Conservation (phyloP, 225 moss, liverwort and hornwort genomes). For the Rhytidiadelphus loreus region DNA sequence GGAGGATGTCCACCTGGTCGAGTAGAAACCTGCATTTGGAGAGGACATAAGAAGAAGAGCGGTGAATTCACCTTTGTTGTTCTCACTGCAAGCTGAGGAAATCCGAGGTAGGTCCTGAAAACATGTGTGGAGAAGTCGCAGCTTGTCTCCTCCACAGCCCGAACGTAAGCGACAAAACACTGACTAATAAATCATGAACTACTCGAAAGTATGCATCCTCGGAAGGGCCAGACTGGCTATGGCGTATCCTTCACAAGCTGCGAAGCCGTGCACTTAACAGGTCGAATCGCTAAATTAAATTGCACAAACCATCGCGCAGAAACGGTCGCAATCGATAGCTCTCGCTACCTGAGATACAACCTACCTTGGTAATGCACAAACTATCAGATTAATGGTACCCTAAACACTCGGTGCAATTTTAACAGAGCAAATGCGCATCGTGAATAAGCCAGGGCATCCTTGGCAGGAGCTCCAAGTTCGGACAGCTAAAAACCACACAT, state of each 20-base stretch:
- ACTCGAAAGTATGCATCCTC: not conserved
- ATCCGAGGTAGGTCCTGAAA: not conserved
- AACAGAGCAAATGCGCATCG: not conserved
- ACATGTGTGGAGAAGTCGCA: slow-evolving; percentile 3
- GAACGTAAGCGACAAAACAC: not conserved
- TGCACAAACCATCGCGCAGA: not conserved
- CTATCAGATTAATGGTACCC: not conserved
- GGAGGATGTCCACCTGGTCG: not conserved
- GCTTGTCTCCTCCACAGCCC: slow-evolving; percentile 15
- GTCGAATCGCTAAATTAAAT: not conserved
- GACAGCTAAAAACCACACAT: slow-evolving; percentile 5
- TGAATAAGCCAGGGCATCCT: not conserved
- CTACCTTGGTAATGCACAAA: not conserved
- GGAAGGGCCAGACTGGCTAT: not conserved
- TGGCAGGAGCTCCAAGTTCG: not conserved
- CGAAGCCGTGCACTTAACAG: not conserved
- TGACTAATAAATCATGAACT: not conserved
- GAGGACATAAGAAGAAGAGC: not conserved
- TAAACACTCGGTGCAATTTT: not conserved
- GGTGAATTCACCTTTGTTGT: not conserved
- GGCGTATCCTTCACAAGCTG: not conserved
- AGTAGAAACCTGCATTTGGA: not conserved
- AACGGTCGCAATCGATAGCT: not conserved
- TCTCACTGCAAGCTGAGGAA: not conserved
- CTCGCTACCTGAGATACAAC: too few species aligned